Base-by-base conservation (phyloP, 352 stramenopile genomes). In the Phytophthora gonapodyides region DNA sequence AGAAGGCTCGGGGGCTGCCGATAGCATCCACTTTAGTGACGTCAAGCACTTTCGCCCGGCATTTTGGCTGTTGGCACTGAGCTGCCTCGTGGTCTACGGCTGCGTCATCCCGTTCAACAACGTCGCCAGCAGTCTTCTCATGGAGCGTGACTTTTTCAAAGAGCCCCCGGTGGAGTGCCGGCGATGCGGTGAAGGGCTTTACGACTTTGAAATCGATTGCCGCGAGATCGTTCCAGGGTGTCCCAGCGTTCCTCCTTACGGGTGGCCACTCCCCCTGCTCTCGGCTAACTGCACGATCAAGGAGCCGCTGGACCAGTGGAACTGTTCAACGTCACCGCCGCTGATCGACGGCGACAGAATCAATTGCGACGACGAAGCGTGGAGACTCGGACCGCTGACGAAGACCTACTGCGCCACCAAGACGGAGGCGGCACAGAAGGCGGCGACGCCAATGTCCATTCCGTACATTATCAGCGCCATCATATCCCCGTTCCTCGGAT, bases 101-200 rank as follows among this genome's bases (percentile, higher is more conserved):
- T 96, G 88, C 54, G 89, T 98, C 9, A 87, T 98, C 16, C 93
- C 94, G 21, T 98, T 98, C 61, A 98, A 98, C 66, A 97, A 92
- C 64, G 88, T 98, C 34, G 91, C 93, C 2, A 94, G 82, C 59
- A 96, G 87, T 52, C 76, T 98, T 35, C 66, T 98, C 10, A 93
- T 98, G 72, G 91, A 98, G 45, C 76, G 91, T 19, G 88, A 97
- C 57, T 97, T 91, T 42, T 93, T 90, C 69, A 88, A 89, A 42
- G 66, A 81, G 21, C 85, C 83, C 0, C 77, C 85, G 5, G 16
- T 45, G 12, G 42, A 50, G 27, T 94, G 85, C 30, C 54, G 45
- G 27, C 69, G 83, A 27, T 94, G 85, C 45, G 82, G 80, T 34
- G 52, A 79, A 16, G 84, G 82, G 9, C 66, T 75, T 8, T 93